These are phyloP conservation scores for Paecilomyces sp. DNA, from an alignment of 2,329 filamentous ascomycete species.

Conservation along the genomic window DNA sequence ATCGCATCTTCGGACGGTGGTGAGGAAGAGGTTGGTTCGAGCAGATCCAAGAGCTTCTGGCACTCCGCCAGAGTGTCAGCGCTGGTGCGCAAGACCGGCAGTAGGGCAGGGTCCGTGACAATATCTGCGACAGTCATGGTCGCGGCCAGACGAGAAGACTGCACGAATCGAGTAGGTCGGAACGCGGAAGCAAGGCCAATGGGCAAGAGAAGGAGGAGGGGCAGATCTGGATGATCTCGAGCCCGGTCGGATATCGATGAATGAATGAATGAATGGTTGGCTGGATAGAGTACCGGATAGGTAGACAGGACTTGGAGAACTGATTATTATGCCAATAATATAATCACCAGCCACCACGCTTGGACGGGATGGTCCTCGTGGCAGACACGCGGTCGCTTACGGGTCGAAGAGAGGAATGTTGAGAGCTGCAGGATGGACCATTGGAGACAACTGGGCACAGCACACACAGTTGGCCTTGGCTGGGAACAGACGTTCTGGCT, in stretches of 20 bases:
- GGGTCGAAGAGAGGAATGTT: slow-evolving; percentile 6
- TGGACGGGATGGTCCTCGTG: slow-evolving; percentile 5
- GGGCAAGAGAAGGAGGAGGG: slow-evolving; percentile 2
- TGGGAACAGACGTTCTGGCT: neutral
- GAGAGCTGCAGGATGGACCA: slow-evolving; percentile 2
- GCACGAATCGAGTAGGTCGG: neutral
- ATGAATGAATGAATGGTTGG: neutral
- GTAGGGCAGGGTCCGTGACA: slow-evolving; percentile 59
- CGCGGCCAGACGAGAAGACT: neutral
- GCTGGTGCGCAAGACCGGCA: slow-evolving; percentile 65
- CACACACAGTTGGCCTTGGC: neutral
- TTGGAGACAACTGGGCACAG: neutral
- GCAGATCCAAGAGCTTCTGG: slow-evolving; percentile 50
- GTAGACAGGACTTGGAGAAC: no score
- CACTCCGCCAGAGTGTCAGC: slow-evolving; percentile 66
- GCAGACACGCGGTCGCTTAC: slow-evolving; percentile 8
- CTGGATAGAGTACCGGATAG: neutral
- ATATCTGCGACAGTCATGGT: slow-evolving; percentile 51
- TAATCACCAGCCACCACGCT: neutral
- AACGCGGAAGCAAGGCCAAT: slow-evolving; percentile 3
- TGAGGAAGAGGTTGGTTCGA: slow-evolving; percentile 44
- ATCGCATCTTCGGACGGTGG: slow-evolving; percentile 41
- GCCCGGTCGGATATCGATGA: neutral
- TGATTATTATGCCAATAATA: no score
- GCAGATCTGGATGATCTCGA: neutral